Evolutionary conservation across 2,329 filamentous ascomycete species (phyloP), one percentile per base, ranked within the genome.

Genomic region (Massarina eburnea): DNA sequence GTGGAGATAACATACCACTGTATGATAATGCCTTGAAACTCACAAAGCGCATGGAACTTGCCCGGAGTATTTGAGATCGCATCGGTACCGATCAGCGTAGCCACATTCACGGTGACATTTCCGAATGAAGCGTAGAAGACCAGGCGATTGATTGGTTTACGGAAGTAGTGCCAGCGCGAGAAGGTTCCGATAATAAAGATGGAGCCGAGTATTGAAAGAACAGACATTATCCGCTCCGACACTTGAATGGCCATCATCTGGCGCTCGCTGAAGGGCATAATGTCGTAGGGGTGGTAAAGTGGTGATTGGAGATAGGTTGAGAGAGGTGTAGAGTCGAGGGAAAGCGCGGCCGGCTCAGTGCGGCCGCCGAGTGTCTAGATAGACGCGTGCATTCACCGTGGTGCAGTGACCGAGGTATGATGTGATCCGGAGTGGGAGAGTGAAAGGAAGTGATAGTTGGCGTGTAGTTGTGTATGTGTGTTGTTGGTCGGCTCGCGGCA

Each of bases 51-150:
- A 0, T 76, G 78, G 14, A 71, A 52, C 1, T 76, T 69, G 2
- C 61, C 18, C 1, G 44, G 21, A 9, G 34, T 39, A 0, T 27
- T 12, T 2, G 61, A 54, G 6, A 89, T 71, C 30, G 82, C 87
- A 1, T 79, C 76, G 27, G 80, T 78, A 0, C 86, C 84, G 61
- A 92, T 88, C 26, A 92, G 69, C 0, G 89, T 91, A 1, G 84
- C 88, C 15, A 89, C 79, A 65, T 90, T 92, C 50, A 82, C 82
- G 69, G 91, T 76, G 57, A 92, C 77, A 61, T 95, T 95, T 8
- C 89, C 89, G 61, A 89, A 86, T 0, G 86, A 87, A 6, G 89
- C 89, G 66, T 87, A 94, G 67, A 95, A 92, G 8, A 92, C 84
- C 0, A 95, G 77, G 15, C 89, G 80, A 62, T 94, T 94, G 72